A percentile compares a stretch with the other conserved stretches of the same genome.
Evolutionary conservation across 2,329 filamentous ascomycete genomes (phyloP).

Genomic region (Saccharata proteae): DNA sequence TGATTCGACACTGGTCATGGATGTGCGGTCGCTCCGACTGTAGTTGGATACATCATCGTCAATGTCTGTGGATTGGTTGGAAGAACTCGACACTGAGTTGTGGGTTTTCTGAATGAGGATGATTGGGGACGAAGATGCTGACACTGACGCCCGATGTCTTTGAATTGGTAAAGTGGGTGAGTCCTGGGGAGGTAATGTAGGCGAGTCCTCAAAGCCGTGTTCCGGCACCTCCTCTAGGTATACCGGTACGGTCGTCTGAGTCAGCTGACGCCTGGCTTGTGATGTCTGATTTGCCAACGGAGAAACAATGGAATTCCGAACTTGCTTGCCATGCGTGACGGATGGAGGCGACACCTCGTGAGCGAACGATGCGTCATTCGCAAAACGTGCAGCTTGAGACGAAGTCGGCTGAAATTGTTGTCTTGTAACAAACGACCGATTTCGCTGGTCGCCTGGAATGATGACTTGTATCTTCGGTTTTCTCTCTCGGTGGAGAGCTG

Average conservation of each 20-base stretch:
- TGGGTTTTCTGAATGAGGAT: constrained; percentile 1
- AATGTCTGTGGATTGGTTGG: constrained; percentile 19
- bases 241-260: constrained; percentile 5
- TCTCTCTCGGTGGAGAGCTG: too few species aligned
- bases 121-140: background rate
- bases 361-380: constrained; percentile 9
- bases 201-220: too few species aligned
- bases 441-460: constrained; percentile 20
- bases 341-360: constrained; percentile 23
- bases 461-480: constrained; percentile 25
- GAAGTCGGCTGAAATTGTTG: constrained; percentile 15
- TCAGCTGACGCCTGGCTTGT: too few species aligned
- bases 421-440: constrained; percentile 16
- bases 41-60: constrained; percentile 23
- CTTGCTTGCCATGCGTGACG: constrained; percentile 1
- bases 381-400: constrained; percentile 11
- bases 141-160: background rate
- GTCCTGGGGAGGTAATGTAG: background rate
- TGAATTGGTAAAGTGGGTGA: background rate
- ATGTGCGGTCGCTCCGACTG: constrained; percentile 23
- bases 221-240: constrained; percentile 3
- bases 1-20: constrained; percentile 26
- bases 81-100: constrained; percentile 21
- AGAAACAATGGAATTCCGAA: constrained; percentile 15
- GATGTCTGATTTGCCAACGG: constrained; percentile 4